Conservation (phyloP, 306 rosid genomes). For the Quillaja saponaria region DNA sequence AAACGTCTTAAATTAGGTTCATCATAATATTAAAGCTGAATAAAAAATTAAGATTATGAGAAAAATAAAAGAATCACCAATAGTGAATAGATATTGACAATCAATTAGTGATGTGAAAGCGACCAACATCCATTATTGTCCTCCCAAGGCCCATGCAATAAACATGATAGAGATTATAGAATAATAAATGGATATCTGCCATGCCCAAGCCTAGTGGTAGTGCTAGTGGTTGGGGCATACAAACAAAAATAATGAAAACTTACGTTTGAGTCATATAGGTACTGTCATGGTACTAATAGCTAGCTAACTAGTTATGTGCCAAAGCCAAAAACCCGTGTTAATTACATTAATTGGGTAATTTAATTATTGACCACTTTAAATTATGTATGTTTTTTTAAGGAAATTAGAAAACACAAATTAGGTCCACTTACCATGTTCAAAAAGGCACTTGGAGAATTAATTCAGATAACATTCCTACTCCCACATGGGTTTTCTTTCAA, state of each 20-base stretch:
- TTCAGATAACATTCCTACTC: slow-evolving; percentile 19
- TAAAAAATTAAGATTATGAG: no score
- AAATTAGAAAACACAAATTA: slow-evolving; percentile 12
- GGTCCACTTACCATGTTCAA: slow-evolving; percentile 51
- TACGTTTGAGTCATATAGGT: slow-evolving; percentile 2
- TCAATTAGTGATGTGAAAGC: neutral
- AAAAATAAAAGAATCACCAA: neutral
- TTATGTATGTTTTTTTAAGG: slow-evolving; percentile 8
- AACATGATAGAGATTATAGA: slow-evolving; percentile 15
- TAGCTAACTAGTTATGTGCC: neutral
- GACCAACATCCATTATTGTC: slow-evolving; percentile 28
- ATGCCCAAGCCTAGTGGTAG: no score
- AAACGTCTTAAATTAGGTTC: no score
- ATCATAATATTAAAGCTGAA: no score
- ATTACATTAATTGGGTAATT: neutral
- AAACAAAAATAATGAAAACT: slow-evolving; percentile 42
- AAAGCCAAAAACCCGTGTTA: no score
- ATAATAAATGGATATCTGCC: slow-evolving; percentile 40
- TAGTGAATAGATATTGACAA: neutral
- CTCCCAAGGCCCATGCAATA: slow-evolving; percentile 27
- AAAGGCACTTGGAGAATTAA: neutral
- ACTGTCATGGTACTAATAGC: neutral
- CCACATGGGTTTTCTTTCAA: no score
- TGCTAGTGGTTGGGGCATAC: slow-evolving; percentile 50
- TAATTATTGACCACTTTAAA: slow-evolving; percentile 3